Evolutionary conservation across 2,329 filamentous ascomycete genomes (phyloP).

Genomic region (Monosporascus sp.): DNA sequence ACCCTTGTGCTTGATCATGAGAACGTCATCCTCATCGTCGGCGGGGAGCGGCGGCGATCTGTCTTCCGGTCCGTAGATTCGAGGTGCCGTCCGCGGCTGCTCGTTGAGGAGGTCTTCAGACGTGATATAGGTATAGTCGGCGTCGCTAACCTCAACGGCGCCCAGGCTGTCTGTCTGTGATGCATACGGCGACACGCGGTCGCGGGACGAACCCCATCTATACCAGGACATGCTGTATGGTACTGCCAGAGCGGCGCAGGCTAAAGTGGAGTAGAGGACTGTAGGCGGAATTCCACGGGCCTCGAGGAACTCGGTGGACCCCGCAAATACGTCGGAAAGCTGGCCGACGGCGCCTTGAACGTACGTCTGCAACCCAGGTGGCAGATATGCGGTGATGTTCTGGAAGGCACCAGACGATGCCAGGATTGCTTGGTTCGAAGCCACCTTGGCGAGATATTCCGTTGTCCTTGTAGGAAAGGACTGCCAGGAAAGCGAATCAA

Average conservation of each 20-base stretch:
- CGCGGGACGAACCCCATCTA: constrained; percentile 42
- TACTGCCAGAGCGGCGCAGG: constrained; percentile 42
- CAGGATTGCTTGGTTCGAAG: constrained; percentile 52
- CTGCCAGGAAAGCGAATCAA: constrained; percentile 21
- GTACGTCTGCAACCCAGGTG: constrained; percentile 44
- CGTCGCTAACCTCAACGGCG: constrained; percentile 62
- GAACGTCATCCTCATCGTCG: constrained; percentile 59
- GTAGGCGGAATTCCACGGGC: constrained; percentile 46
- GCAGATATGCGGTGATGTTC: constrained; percentile 49
- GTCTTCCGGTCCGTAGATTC: constrained; percentile 36
- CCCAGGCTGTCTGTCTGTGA: constrained; percentile 39
- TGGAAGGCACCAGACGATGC: constrained; percentile 60
- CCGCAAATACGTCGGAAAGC: constrained; percentile 42
- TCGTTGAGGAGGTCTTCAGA: constrained; percentile 57
- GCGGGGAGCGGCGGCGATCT: constrained; percentile 27
- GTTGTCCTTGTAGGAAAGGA: constrained; percentile 34
- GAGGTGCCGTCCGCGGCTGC: constrained; percentile 31
- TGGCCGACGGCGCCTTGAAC: constrained; percentile 47
- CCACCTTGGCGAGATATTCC: constrained; percentile 50
- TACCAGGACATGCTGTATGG: constrained; percentile 52
- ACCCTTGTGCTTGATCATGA: constrained; percentile 64
- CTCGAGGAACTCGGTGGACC: constrained; percentile 47
- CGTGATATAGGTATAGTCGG: constrained; percentile 81
- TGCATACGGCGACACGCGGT: constrained; percentile 46
- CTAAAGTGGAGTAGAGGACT: constrained; percentile 46